These are phyloP conservation scores for Bonia amplexicaulis DNA, from an alignment of 176 grass and related monocot genomes.

Conservation along the genomic window DNA sequence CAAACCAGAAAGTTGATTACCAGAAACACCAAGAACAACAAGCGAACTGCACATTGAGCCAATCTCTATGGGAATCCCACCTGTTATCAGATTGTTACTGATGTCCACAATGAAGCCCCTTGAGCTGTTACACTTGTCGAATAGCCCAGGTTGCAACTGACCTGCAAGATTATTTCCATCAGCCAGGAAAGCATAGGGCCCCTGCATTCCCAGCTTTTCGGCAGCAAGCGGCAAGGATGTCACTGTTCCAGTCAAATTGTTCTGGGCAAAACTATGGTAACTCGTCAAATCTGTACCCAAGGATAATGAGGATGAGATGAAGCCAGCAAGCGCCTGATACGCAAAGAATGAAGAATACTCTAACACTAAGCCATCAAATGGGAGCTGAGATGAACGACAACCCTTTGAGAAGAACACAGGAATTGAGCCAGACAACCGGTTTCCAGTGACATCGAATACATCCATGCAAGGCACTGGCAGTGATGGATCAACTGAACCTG, in stretches of 20 bases:
- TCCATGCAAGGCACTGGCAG: slow-evolving; percentile 82
- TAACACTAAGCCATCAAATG: slow-evolving; percentile 45
- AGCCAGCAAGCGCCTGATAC: slow-evolving; percentile 41
- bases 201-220: slow-evolving; percentile 53
- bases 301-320: slow-evolving; percentile 10
- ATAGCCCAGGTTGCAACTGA: slow-evolving; percentile 37
- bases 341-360: slow-evolving; percentile 58
- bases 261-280: slow-evolving; percentile 84
- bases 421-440: slow-evolving; percentile 61
- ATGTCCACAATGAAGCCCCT: slow-evolving; percentile 66
- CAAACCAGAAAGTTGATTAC: slow-evolving; percentile 65
- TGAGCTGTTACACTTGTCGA: slow-evolving; percentile 65
- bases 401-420: slow-evolving; percentile 45
- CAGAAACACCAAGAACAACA: slow-evolving; percentile 58
- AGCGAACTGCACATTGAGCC: slow-evolving; percentile 64
- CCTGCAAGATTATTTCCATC: slow-evolving; percentile 61
- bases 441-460: slow-evolving; percentile 88
- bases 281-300: slow-evolving; percentile 34
- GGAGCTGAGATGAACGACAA: slow-evolving; percentile 42
- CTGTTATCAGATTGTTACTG: slow-evolving; percentile 71
- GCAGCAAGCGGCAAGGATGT: slow-evolving; percentile 50
- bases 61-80: slow-evolving; percentile 55
- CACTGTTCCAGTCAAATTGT: slow-evolving; percentile 75
- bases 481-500: slow-evolving; percentile 51
- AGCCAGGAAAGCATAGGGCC: slow-evolving; percentile 77